Evolutionary conservation across 2,329 filamentous ascomycete species (phyloP).

Genomic region (Talaromyces verruculosus): DNA sequence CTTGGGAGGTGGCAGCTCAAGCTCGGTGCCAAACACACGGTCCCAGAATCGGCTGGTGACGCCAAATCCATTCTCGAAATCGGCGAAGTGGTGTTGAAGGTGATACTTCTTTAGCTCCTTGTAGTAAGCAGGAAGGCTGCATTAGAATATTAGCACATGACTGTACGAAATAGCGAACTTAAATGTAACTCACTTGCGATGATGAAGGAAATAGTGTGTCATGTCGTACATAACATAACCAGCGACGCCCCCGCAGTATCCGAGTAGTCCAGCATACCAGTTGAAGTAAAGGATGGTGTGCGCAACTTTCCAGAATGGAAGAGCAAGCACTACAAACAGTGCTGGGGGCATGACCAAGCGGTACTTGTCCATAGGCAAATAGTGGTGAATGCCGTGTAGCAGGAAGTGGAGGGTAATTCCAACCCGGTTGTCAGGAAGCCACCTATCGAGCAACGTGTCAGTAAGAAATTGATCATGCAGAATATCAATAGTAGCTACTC

Average conservation of each 20-base stretch:
- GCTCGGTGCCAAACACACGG: slow-evolving; percentile 81
- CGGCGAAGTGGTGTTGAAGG: slow-evolving; percentile 93
- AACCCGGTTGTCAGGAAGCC: slow-evolving; percentile 87
- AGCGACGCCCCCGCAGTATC: slow-evolving; percentile 88
- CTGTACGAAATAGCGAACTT: not conserved
- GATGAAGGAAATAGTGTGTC: slow-evolving; percentile 98
- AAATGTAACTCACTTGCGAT: slow-evolving; percentile 67
- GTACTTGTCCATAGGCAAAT: slow-evolving; percentile 98
- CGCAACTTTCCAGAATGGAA: slow-evolving; percentile 89
- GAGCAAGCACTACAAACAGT: slow-evolving; percentile 77
- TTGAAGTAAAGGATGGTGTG: slow-evolving; percentile 78
- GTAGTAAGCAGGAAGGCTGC: slow-evolving; percentile 79
- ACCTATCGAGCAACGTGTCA: slow-evolving; percentile 52
- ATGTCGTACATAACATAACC: slow-evolving; percentile 96
- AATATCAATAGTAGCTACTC: slow-evolving; percentile 44
- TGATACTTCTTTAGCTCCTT: slow-evolving; percentile 95
- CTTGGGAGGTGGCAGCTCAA: slow-evolving; percentile 50
- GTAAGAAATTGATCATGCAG: not conserved
- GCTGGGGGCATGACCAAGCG: slow-evolving; percentile 95
- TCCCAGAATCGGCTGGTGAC: slow-evolving; percentile 98
- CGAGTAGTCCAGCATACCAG: slow-evolving; percentile 76
- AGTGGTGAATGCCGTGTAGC: slow-evolving; percentile 95
- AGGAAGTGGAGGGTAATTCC: slow-evolving; percentile 85
- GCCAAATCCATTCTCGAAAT: slow-evolving; percentile 96
- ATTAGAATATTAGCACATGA: not conserved